Base-by-base conservation (phyloP, 495 filamentous ascomycete genomes). In the Staphylotrichum tortipilum region DNA sequence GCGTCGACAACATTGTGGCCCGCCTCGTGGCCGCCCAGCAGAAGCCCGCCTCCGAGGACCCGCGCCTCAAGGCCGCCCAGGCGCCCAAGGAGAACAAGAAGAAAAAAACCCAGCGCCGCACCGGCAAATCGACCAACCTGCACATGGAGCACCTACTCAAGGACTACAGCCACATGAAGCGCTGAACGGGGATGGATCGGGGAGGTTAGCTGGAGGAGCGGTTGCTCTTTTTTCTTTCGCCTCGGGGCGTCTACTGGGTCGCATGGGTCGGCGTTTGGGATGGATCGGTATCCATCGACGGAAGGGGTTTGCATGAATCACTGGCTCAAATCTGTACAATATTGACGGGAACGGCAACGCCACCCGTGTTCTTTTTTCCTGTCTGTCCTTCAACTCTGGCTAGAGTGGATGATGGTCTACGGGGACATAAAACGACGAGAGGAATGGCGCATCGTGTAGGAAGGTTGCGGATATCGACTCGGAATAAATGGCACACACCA, bases 121-220 rank as follows among this genome's bases (percentile, higher is more conserved):
- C 82, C 49, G 87, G 85, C 22, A 94, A 89, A 76, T 84, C 84
- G 34, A 95, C 89, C 40, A 98, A 98, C 61, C 83, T 79, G 28
- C 92, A 98, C 63, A 95, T 98, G 92, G 76, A 75, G 59, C 82
- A 85, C 54, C 78, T 98, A 38, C 70, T 97, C 51, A 83, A 85
- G 68, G 89, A 95, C 60, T 94, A 89, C 53, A 84, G 82, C 26
- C 77, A 84, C 65, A 56, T 65, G 39, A 71, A 65, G 57, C 62
- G 65, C 38, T 69, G 58, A 59, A 42, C 12, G 38, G 15, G 8
- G 19, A 43, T 26, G 33, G 22, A 2, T 19, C 15, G 6, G 7
- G 35, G 3, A 21, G 35, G 17, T 22, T 3, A 12, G 18, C 26
- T 3, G 6, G 21, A 14, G 35, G 15, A 6, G 34, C 36, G 29